These are phyloP conservation scores for Dimocarpus longan DNA, from an alignment of 345 rosid genomes.

Conservation along the genomic window DNA sequence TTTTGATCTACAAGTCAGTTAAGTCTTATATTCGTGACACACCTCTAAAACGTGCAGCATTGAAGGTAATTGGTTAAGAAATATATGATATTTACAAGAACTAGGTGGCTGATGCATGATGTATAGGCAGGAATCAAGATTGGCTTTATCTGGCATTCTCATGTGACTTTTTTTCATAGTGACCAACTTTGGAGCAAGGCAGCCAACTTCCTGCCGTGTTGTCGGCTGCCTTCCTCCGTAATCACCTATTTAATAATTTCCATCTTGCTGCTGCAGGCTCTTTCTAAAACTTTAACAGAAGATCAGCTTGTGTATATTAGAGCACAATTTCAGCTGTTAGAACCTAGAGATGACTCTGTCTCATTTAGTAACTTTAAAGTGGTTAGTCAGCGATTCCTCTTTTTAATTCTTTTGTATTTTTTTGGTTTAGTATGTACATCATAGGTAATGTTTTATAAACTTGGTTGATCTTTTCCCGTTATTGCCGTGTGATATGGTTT, in stretches of 20 bases:
- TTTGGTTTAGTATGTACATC: not conserved
- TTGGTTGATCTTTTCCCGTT: not conserved
- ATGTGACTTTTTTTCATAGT: not conserved
- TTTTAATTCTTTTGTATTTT: not conserved
- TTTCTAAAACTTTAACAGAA: constrained; percentile 85
- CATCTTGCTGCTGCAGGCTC: constrained; percentile 57
- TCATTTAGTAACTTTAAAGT: constrained; percentile 67
- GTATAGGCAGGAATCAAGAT: not conserved
- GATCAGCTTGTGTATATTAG: constrained; percentile 76
- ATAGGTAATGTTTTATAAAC: not conserved
- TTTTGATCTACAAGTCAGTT: constrained; percentile 75
- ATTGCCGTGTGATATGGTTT: not conserved
- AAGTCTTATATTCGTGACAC: constrained; percentile 73
- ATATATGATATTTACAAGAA: not conserved
- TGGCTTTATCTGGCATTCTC: not conserved
- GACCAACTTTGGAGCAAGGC: not conserved
- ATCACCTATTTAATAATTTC: constrained; percentile 8
- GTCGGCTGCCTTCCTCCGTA: not conserved
- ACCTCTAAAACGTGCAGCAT: constrained; percentile 78
- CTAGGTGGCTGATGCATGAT: not conserved
- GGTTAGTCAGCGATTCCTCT: constrained; percentile 47
- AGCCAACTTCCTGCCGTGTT: not conserved
- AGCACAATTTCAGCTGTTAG: constrained; percentile 80
- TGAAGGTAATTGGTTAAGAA: constrained; percentile 55
- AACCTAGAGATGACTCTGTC: constrained; percentile 78